Base-by-base conservation (phyloP, 1,284 basidiomycete genomes). In the Amylostereum areolatum region DNA sequence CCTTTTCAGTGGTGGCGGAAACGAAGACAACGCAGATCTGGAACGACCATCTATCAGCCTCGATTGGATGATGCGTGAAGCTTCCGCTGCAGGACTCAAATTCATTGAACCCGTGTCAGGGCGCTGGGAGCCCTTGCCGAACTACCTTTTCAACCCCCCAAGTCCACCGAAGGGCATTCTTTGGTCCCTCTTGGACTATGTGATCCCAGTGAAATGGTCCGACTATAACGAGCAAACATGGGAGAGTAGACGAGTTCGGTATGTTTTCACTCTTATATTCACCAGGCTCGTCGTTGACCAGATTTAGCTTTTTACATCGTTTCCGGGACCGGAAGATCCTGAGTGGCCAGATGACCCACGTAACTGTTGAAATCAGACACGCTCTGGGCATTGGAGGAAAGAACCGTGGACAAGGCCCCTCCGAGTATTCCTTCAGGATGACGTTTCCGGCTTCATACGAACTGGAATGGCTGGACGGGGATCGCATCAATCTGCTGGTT, bases 41-140 rank as follows among this genome's bases (percentile, higher is more conserved):
- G 33, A 48, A 12, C 24, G 10, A 5, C 12, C 12, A 28, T 18
- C 39, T 9, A 24, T 31, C 27, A 25, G 39, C 4, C 47, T 48
- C 7, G n/a, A 27, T 18, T 48, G 47, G 47, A 48, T 48, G 47
- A 29, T 28, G 12, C 12, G 24, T 29, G 47, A 48, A 35, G 45
- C 47, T n/a, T 34, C 40, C 18, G 43, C 43, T 3, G 47, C 47
- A 12, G 47, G 40, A 12, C 27, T 48, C 5, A 36, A 43, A n/a
- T 24, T 48, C 7, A 41, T 24, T 18, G 39, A 24, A 12, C 31
- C 39, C 37, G 37, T 18, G 37, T 25, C 18, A 18, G 37, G 7
- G 12, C 6, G 37, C 12, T n/a, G n/a, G 37, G 5, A n/a, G 37
- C 7, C 12, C n/a, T 8, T n/a, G 12, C n/a, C 7, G 12, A n/a